phyloP scores from a whole-genome alignment of 140 eudicot genomes.

The Ambrosia hybrid region DNA sequence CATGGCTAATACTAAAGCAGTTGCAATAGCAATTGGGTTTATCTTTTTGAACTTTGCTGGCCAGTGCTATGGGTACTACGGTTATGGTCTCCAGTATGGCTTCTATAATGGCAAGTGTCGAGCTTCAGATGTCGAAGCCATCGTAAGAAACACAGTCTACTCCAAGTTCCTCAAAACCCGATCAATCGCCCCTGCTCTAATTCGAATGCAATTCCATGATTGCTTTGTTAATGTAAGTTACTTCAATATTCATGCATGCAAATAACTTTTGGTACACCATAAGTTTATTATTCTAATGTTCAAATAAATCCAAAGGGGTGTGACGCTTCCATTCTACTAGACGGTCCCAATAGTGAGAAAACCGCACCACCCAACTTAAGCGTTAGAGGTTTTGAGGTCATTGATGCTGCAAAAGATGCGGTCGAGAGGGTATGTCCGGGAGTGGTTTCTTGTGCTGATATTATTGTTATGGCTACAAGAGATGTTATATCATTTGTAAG shows the following conservation, averaged over 20 bases:
- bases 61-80: constrained; percentile 34
- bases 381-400: constrained; percentile 50
- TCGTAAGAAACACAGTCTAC: constrained; percentile 31
- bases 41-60: constrained; percentile 34
- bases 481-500: constrained; percentile 53
- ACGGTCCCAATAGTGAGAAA: constrained; percentile 54
- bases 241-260: background rate
- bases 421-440: constrained; percentile 56
- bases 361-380: constrained; percentile 42
- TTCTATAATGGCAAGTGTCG: constrained; percentile 65
- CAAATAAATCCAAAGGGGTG: constrained; percentile 49
- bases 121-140: constrained; percentile 39
- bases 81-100: constrained; percentile 29
- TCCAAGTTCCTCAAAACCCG: constrained; percentile 29
- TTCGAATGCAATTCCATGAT: constrained; percentile 70
- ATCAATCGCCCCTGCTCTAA: constrained; percentile 46
- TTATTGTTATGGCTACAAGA: constrained; percentile 58
- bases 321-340: constrained; percentile 68
- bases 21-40: constrained; percentile 28
- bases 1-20: constrained; percentile 8
- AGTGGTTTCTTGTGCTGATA: constrained; percentile 72
- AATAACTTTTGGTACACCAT: background rate
- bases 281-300: background rate
- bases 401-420: constrained; percentile 45
- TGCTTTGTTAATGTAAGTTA: constrained; percentile 61